phyloP scores from a whole-genome alignment of 495 filamentous ascomycete genomes.

The Cercophora sp. region DNA sequence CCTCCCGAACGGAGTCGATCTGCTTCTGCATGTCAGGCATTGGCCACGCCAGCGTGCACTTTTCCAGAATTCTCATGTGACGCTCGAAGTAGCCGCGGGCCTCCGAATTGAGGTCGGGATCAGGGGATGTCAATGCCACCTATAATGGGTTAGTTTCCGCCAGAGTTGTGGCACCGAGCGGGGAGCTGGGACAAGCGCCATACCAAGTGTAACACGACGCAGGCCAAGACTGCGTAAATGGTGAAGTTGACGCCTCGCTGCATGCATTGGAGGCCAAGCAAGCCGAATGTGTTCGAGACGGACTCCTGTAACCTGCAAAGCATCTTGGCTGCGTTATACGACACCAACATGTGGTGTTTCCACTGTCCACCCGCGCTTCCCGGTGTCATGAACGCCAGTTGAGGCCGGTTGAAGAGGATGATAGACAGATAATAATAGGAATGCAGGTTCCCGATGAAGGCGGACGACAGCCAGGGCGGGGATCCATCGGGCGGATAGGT shows the following conservation, averaged over 20 bases:
- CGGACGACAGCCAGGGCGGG: constrained; percentile 79
- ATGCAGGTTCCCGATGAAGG: constrained; percentile 90
- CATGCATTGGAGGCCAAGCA: constrained; percentile 87
- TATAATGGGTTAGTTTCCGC: constrained; percentile 32
- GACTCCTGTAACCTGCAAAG: constrained; percentile 91
- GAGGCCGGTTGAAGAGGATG: constrained; percentile 86
- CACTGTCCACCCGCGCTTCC: constrained; percentile 70
- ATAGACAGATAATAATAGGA: constrained; percentile 85
- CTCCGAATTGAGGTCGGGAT: constrained; percentile 80
- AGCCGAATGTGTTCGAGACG: constrained; percentile 69
- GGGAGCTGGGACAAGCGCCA: constrained; percentile 24
- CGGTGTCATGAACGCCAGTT: constrained; percentile 72
- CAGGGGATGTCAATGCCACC: constrained; percentile 92
- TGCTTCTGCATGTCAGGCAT: constrained; percentile 90
- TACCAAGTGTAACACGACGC: constrained; percentile 94
- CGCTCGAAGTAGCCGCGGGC: constrained; percentile 88
- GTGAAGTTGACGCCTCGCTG: constrained; percentile 92
- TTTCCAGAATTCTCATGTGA: constrained; percentile 93
- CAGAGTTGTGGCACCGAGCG: neutral
- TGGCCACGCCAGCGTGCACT: constrained; percentile 77
- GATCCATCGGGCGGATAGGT: constrained; percentile 74
- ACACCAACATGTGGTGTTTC: constrained; percentile 84
- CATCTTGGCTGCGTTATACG: constrained; percentile 80
- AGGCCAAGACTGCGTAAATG: constrained; percentile 87
- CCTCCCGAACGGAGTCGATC: constrained; percentile 83